Percentiles rank a stretch among this genome's conserved stretches.
Conservation (phyloP, 371 early-diverging fungal genomes). For the Apophysomyces ossiformis region DNA sequence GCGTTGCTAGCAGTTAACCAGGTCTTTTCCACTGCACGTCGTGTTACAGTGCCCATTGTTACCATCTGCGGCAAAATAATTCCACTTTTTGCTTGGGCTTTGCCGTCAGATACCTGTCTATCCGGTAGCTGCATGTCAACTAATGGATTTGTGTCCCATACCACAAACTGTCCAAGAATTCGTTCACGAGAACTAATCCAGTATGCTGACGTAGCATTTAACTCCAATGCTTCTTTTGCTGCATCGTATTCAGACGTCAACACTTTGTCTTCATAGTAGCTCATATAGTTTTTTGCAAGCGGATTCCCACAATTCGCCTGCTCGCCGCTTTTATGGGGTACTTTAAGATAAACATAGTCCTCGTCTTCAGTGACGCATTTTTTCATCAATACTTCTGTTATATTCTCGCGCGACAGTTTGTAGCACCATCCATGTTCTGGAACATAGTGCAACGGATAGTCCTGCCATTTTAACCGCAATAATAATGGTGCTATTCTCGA, state of each 20-base stretch:
- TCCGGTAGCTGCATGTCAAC: slow-evolving; percentile 52
- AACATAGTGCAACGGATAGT: slow-evolving; percentile 79
- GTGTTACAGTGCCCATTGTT: slow-evolving; percentile 97
- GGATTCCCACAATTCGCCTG: slow-evolving; percentile 86
- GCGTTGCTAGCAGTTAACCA: slow-evolving; percentile 98
- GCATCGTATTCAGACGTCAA: slow-evolving; percentile 71
- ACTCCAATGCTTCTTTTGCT: slow-evolving; percentile 82
- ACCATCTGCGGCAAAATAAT: slow-evolving; percentile 93
- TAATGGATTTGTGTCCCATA: slow-evolving; percentile 62
- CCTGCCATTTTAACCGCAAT: slow-evolving; percentile 84
- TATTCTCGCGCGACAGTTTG: slow-evolving; percentile 46
- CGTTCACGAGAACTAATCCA: slow-evolving; percentile 92
- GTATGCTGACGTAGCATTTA: slow-evolving; percentile 86
- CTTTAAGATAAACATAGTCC: slow-evolving; percentile 63
- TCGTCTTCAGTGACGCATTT: slow-evolving; percentile 40
- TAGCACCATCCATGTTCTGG: slow-evolving; percentile 82
- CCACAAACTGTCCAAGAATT: slow-evolving; percentile 85
- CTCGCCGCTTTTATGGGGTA: slow-evolving; percentile 92
- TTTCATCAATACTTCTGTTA: slow-evolving; percentile 6
- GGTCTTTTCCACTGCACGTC: slow-evolving; percentile 92
- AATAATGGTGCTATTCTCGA: slow-evolving; percentile 83
- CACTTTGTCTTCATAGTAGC: slow-evolving; percentile 78
- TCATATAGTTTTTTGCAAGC: slow-evolving; percentile 80
- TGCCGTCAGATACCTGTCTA: slow-evolving; percentile 25
- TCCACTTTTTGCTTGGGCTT: slow-evolving; percentile 50